Conservation (phyloP, 192 early-diverging fungal species). For the Paraglomus occultum region DNA sequence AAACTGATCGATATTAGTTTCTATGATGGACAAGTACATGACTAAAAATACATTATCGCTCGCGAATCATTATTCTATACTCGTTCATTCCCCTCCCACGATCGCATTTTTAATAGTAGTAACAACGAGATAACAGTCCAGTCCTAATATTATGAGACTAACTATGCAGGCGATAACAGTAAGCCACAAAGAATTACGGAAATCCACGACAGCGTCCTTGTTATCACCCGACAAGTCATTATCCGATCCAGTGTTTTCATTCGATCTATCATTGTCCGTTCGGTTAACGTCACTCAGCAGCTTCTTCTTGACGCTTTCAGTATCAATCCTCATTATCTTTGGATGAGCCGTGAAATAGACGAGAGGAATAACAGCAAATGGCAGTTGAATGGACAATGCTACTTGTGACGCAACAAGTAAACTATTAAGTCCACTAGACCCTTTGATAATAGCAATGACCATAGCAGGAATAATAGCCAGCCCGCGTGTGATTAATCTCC, state of each 20-base stretch:
- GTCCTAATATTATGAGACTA: slow-evolving; percentile 40
- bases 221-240: neutral
- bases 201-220: slow-evolving; percentile 24
- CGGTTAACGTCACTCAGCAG: slow-evolving; percentile 29
- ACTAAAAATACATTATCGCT: no score
- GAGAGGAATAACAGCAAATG: slow-evolving; percentile 80
- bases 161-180: slow-evolving; percentile 37
- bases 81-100: neutral
- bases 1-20: no score
- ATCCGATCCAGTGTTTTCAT: neutral
- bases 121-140: slow-evolving; percentile 49
- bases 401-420: slow-evolving; percentile 74
- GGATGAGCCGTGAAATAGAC: slow-evolving; percentile 63
- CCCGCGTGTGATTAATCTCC: slow-evolving; percentile 66
- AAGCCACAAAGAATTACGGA: slow-evolving; percentile 37
- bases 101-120: slow-evolving; percentile 33
- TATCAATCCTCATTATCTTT: slow-evolving; percentile 48
- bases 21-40: no score
- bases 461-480: slow-evolving; percentile 75
- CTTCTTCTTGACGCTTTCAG: slow-evolving; percentile 33
- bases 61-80: neutral
- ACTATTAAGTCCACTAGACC: slow-evolving; percentile 58
- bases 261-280: neutral
- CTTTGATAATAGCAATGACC: slow-evolving; percentile 59
- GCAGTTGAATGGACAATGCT: slow-evolving; percentile 74